These are phyloP conservation scores for Dalbergia cochinchinensis DNA, from an alignment of 306 rosid genomes.

Conservation along the genomic window DNA sequence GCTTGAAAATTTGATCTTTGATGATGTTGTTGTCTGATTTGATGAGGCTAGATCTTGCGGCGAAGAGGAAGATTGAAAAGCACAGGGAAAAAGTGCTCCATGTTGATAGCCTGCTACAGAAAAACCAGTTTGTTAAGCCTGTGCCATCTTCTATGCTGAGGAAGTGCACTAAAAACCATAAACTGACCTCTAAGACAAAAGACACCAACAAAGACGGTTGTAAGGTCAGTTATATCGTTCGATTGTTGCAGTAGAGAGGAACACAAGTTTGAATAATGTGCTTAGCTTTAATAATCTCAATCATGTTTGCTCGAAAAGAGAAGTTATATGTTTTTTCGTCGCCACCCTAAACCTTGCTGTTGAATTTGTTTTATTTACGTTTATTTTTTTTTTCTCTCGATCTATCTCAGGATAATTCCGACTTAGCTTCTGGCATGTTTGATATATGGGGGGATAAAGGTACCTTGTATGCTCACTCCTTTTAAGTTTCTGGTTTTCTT, in stretches of 20 bases:
- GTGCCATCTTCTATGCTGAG: conserved; percentile 78
- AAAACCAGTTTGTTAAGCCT: conserved; percentile 78
- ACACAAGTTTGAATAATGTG: neutral
- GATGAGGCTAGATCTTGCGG: conserved; percentile 70
- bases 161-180: conserved; percentile 63
- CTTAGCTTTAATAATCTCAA: too few relatives aligned
- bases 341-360: neutral
- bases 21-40: neutral
- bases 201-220: conserved; percentile 46
- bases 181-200: conserved; percentile 41
- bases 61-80: conserved; percentile 88
- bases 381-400: conserved; percentile 12
- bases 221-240: conserved; percentile 58
- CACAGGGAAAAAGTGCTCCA: conserved; percentile 80
- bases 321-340: neutral
- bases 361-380: conserved; percentile 13
- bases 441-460: conserved; percentile 84
- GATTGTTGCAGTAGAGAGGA: neutral
- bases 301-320: neutral
- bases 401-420: conserved; percentile 55
- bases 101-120: conserved; percentile 71
- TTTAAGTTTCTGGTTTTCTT: neutral
- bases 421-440: conserved; percentile 52
- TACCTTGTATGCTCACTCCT: conserved; percentile 36
- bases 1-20: too few relatives aligned